Percentiles rank a stretch among this genome's conserved stretches.
phyloP scores from a whole-genome alignment of 495 filamentous ascomycete species.

The Aspergillus sclerotioniger region DNA sequence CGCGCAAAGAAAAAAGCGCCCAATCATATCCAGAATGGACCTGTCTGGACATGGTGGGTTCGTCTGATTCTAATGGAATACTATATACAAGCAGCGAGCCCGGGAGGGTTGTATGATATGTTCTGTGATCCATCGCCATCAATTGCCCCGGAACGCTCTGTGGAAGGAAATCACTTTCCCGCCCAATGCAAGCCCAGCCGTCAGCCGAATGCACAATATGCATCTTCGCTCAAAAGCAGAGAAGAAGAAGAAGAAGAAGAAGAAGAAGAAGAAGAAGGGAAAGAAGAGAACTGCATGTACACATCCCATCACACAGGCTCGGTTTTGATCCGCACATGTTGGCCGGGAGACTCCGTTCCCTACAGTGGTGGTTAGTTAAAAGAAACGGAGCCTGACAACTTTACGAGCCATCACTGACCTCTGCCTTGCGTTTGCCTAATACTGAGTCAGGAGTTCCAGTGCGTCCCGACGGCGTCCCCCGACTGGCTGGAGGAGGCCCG shows the following conservation, averaged over 20 bases:
- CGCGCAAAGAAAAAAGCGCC: no score
- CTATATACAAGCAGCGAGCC: constrained; percentile 1
- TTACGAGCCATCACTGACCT: constrained; percentile 46
- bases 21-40: no score
- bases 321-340: constrained; percentile 42
- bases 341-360: constrained; percentile 38
- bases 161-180: neutral
- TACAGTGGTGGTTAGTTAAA: constrained; percentile 19
- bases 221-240: constrained; percentile 12
- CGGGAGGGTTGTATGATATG: neutral
- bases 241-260: constrained; percentile 10
- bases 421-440: constrained; percentile 74
- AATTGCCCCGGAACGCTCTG: neutral
- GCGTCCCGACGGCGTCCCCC: constrained; percentile 39
- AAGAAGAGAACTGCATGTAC: neutral
- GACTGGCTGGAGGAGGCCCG: constrained; percentile 35
- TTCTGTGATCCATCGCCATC: neutral
- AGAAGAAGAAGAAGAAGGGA: constrained; percentile 1
- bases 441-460: constrained; percentile 63
- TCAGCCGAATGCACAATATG: constrained; percentile 9
- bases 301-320: constrained; percentile 31
- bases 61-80: neutral
- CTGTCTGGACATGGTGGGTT: neutral
- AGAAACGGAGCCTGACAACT: neutral
- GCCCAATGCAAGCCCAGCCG: neutral